Evolutionary conservation across 1,284 basidiomycete species (phyloP).

Genomic region (Schizopora paradoxa): DNA sequence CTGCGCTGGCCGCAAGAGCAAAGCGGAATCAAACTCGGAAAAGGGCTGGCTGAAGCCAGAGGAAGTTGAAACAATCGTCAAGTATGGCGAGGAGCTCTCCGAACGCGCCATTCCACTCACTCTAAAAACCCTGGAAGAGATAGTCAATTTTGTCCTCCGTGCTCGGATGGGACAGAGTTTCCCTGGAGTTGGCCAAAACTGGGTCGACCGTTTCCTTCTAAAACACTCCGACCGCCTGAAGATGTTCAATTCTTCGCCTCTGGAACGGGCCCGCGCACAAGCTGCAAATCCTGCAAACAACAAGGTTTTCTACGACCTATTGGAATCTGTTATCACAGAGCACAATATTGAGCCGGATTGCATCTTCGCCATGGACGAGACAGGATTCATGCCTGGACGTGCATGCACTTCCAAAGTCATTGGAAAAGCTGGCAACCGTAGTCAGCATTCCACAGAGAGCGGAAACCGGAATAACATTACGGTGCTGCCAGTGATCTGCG

Average conservation of each 20-base stretch:
- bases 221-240: conserved; percentile 28
- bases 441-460: not conserved
- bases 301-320: conserved; percentile 27
- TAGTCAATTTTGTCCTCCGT: conserved; percentile 28
- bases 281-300: conserved; percentile 34
- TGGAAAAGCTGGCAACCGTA: not conserved
- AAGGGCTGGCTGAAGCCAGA: conserved; percentile 23
- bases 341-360: conserved; percentile 21
- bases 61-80: conserved; percentile 28
- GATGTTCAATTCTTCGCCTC: conserved; percentile 25
- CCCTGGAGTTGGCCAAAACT: conserved; percentile 34
- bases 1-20: conserved; percentile 17
- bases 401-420: not conserved
- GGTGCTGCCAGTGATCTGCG: conserved; percentile 1
- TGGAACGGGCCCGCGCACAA: conserved; percentile 29
- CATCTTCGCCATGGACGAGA: conserved; percentile 1
- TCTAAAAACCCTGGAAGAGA: conserved; percentile 27
- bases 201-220: conserved; percentile 32
- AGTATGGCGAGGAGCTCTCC: conserved; percentile 17
- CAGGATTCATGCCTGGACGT: conserved; percentile 2
- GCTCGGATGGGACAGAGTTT: conserved; percentile 29
- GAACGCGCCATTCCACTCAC: conserved; percentile 33
- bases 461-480: conserved; percentile 1
- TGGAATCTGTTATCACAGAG: conserved; percentile 20
- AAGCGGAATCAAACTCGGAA: conserved; percentile 22